A percentile compares a stretch with the other conserved stretches of the same genome.
phyloP scores from a whole-genome alignment of 352 stramenopile genomes.

The Halophytophthora polymorphica region DNA sequence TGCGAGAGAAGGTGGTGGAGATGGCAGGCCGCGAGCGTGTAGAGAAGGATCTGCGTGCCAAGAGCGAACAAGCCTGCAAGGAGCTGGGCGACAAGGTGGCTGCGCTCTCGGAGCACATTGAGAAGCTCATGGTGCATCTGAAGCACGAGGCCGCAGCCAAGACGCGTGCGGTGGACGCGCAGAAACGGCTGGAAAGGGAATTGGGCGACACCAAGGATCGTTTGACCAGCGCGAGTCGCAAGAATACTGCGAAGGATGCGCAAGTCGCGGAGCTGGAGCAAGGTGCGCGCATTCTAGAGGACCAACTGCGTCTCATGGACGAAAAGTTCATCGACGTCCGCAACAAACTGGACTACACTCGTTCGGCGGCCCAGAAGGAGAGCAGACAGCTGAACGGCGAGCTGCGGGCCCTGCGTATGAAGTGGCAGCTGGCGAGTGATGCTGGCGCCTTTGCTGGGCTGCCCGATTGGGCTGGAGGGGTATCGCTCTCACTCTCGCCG shows the following conservation, averaged over 20 bases:
- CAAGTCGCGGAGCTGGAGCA: constrained; percentile 91
- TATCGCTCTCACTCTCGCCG: too few species aligned
- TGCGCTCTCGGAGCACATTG: constrained; percentile 93
- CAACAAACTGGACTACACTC: constrained; percentile 94
- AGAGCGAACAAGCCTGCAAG: constrained; percentile 58
- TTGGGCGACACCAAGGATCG: constrained; percentile 63
- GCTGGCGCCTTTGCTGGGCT: constrained; percentile 37
- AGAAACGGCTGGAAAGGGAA: constrained; percentile 81
- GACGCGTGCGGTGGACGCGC: constrained; percentile 72
- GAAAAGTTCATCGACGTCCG: constrained; percentile 96
- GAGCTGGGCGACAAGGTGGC: constrained; percentile 85
- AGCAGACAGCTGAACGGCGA: constrained; percentile 66
- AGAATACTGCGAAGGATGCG: constrained; percentile 78
- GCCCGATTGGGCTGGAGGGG: constrained; percentile 37
- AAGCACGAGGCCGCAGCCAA: constrained; percentile 96
- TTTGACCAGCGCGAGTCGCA: constrained; percentile 64
- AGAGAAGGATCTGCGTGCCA: constrained; percentile 85
- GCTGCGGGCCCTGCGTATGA: constrained; percentile 62
- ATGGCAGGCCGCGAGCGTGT: constrained; percentile 72
- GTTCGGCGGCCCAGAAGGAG: constrained; percentile 83
- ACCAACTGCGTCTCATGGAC: constrained; percentile 96
- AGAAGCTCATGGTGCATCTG: constrained; percentile 96
- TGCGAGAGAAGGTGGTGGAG: constrained; percentile 80
- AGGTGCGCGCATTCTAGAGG: constrained; percentile 92
- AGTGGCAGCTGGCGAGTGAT: constrained; percentile 73